Evolutionary conservation across 495 filamentous ascomycete species (phyloP).

Genomic region (Penicillium cinerascens): DNA sequence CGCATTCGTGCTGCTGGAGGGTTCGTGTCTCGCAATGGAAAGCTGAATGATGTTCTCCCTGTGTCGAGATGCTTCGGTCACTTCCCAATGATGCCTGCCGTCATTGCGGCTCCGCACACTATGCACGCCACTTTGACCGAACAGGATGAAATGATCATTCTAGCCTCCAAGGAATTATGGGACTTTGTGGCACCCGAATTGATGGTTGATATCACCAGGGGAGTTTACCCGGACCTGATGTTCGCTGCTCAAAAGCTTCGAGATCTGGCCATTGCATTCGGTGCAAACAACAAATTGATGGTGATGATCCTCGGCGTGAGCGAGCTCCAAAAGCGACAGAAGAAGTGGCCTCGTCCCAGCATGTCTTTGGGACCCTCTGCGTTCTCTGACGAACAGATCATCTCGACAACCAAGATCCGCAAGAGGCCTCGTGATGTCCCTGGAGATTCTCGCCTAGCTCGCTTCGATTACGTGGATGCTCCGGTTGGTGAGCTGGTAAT

Average conservation of each 20-base stretch:
- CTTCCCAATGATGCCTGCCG: slow-evolving; percentile 83
- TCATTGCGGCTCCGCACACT: slow-evolving; percentile 88
- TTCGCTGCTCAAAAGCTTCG: slow-evolving; percentile 92
- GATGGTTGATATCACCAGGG: slow-evolving; percentile 85
- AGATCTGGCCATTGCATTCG: slow-evolving; percentile 93
- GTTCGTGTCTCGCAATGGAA: slow-evolving; percentile 90
- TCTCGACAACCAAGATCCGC: slow-evolving; percentile 57
- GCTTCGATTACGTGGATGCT: slow-evolving; percentile 88
- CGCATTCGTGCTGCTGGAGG: slow-evolving; percentile 93
- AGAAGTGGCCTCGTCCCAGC: slow-evolving; percentile 68
- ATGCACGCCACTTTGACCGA: slow-evolving; percentile 75
- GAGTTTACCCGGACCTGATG: slow-evolving; percentile 86
- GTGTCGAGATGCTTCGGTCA: slow-evolving; percentile 96
- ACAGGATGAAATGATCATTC: slow-evolving; percentile 87
- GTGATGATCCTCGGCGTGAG: slow-evolving; percentile 94
- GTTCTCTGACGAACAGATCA: slow-evolving; percentile 65
- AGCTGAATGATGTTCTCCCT: slow-evolving; percentile 84
- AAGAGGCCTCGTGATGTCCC: slow-evolving; percentile 64
- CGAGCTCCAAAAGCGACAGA: slow-evolving; percentile 79
- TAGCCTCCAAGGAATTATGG: slow-evolving; percentile 92
- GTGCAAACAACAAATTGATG: slow-evolving; percentile 92
- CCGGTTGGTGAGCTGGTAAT: slow-evolving; percentile 87
- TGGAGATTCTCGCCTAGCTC: slow-evolving; percentile 73
- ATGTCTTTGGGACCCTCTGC: slow-evolving; percentile 76
- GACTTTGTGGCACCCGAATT: slow-evolving; percentile 85